Evolutionary conservation across 2,329 filamentous ascomycete genomes (phyloP).

Genomic region (Apiospora malaysiana): DNA sequence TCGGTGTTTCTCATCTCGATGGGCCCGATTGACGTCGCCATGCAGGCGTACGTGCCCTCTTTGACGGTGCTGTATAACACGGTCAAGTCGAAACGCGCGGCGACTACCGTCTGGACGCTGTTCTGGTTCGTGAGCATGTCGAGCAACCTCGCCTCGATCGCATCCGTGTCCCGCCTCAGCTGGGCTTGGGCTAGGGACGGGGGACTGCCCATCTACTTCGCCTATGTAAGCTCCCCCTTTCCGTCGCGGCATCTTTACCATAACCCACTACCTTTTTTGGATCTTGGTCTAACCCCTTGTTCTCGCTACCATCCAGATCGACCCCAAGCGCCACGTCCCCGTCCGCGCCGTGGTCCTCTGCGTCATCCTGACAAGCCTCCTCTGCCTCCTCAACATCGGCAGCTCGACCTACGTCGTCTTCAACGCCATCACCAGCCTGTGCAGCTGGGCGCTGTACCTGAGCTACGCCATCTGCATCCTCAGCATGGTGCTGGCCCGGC

Average conservation of each 20-base stretch:
- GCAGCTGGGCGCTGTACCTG: conserved; percentile 43
- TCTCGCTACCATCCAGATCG: not conserved
- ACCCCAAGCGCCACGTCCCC: conserved; percentile 40
- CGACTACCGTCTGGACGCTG: conserved; percentile 46
- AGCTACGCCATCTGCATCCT: conserved; percentile 47
- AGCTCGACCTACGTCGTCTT: conserved; percentile 43
- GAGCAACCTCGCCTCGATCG: conserved; percentile 48
- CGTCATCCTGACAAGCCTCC: conserved; percentile 37
- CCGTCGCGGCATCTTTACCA: not conserved
- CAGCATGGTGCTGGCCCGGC: conserved; percentile 40
- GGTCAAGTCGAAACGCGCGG: conserved; percentile 46
- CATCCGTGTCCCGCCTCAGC: conserved; percentile 53
- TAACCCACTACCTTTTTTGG: too few relatives aligned
- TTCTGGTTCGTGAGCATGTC: conserved; percentile 46
- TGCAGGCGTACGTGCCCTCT: conserved; percentile 43
- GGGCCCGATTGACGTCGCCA: conserved; percentile 42
- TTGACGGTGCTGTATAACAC: conserved; percentile 41
- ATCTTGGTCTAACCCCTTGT: not conserved
- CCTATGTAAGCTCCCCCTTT: conserved; percentile 15
- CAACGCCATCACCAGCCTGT: conserved; percentile 45
- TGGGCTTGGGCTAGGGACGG: conserved; percentile 57
- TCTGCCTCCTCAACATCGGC: conserved; percentile 47
- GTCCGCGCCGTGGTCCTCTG: conserved; percentile 43
- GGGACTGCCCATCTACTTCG: conserved; percentile 37
- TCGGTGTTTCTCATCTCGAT: conserved; percentile 51